Evolutionary conservation across 1,284 basidiomycete species (phyloP), one percentile per base, ranked within the genome.

Genomic region (Hemileccinum hortonii): DNA sequence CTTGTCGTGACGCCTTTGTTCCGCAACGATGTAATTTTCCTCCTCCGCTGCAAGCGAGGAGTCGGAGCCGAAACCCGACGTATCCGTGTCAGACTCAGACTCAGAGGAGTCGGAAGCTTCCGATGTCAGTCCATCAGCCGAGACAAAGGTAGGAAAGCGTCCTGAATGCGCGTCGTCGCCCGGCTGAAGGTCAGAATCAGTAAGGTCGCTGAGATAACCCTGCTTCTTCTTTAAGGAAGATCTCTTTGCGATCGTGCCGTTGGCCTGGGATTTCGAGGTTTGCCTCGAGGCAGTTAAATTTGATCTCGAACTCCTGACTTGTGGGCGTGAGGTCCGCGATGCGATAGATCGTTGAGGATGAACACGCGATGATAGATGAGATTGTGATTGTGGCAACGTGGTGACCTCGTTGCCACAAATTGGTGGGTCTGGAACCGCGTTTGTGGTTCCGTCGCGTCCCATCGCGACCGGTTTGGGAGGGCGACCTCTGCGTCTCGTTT

Each of bases 101-200:
- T 74, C 71, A 24, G 73, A 73, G 14, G 70, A 75, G n/a, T 72
- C 70, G 10, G 75, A 74, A 4, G 74, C 74, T 24, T 74, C 74
- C 15, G 73, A 74, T 18, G 76, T 80, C 35, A 81, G 59, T 4
- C 74, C 82, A 35, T 83, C 82, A 21, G 86, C 84, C 22, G 81
- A 79, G 24, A 88, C 72, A 63, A 88, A 87, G 24, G 83, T 87
- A n/a, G 85, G 86, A 63, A 85, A 83, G 29, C 67, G 73, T 37
- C 63, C 68, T 2, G 72, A 74, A 15, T 67, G 69, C 12, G 50
- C 61, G 56, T 74, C 76, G 47, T 73, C 69, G 30, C 50, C 46
- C 41, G 54, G 49, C 58, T 59, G 57, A 50, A 50, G 50, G 52
- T 64, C 61, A 72, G 62, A 58, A 52, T 77, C 74, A 37, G 69